Evolutionary conservation across 2,329 filamentous ascomycete species (phyloP), one percentile per base, ranked within the genome.

Genomic region (Sporothrix inflata): DNA sequence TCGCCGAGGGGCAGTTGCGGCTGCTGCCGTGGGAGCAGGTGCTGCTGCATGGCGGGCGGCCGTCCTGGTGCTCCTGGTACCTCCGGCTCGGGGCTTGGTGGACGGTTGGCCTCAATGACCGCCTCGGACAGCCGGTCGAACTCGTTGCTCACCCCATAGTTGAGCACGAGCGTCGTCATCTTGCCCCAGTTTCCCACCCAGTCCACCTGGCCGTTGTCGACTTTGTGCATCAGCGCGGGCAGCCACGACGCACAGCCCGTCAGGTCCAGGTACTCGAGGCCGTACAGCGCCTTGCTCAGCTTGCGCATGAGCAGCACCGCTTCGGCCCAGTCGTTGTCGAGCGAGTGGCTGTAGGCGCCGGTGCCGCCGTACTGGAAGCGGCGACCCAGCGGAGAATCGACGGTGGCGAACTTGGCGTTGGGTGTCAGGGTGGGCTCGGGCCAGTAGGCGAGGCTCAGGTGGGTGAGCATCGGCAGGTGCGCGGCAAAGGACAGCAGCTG

Each of bases 391-490:
- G 82, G 80, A 4, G 84, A 83, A 1, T 82, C 79, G 1, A 89
- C 79, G 1, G 84, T 84, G 0, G 86, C 80, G 34, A 81, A 81
- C 72, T 82, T 84, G 7, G 87, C 84, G 74, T 86, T 85, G 9
- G 86, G 86, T 1, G 87, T 88, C n/a, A 89, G 79, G 19, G 84
- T 84, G 1, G 89, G 89, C 67, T 85, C 84, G 1, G 89, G 89
- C 89, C 89, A 91, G 77, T 86, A 87, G 19, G 88, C 87, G 7
- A 91, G 82, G 74, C 85, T 89, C 53, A 91, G 81, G 76, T 91
- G 88, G 1, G 89, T 91, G 51, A 91, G 79, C 16, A 82, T 84
- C 0, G 83, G 83, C 7, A 89, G 78, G 75, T 86, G 87, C 12
- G 81, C 78, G 0, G 87, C 84, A n/a, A 91, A 78, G 1, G 82